Evolutionary conservation across 1,139 yeast species (phyloP), one percentile per base, ranked within the genome.

Genomic region (Insectozyma bohioensis): DNA sequence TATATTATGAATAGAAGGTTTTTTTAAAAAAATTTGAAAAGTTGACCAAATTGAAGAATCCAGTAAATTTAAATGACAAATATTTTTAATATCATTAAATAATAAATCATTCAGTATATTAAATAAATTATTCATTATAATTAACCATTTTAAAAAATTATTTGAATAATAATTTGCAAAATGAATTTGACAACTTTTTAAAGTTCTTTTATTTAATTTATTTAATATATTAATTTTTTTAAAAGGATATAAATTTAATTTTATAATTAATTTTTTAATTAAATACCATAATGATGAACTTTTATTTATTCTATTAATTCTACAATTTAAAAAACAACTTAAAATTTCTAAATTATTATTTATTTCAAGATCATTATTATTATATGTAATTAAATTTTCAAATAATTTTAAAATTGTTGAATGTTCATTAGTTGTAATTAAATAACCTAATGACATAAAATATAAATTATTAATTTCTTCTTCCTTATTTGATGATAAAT

Each of bases 91-190:
- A 8, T 23, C 11, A 2, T 13, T 6, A 5, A 20, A 20, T 6
- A 28, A n/a, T n/a, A 20, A 26, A 2, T 35, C 35, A 13, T 33
- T 27, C 12, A 36, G 38, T 15, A 33, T 13, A 6, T 29, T 37
- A 4, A 34, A 10, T 4, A 42, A 33, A 12, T 28, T 21, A 22
- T 44, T 44, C 13, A 56, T 31, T 11, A 40, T 37, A 4, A 48
- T 46, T 12, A 57, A 37, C 72, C 72, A 68, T 18, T 52, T 44
- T 10, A 67, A 37, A 35, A 52, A 66, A 31, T 48, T 51, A 20
- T 58, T 51, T 2, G 66, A 74, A 34, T 68, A 64, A 43, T 69
- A 69, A 44, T 68, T 69, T 31, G 72, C 67, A 44, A 50, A 63
- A 42, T 69, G 75, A 26, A 57, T 32, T 20, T 53, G 47, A 41